phyloP scores from a whole-genome alignment of 352 stramenopile genomes.

The Phytophthora foliorum region DNA sequence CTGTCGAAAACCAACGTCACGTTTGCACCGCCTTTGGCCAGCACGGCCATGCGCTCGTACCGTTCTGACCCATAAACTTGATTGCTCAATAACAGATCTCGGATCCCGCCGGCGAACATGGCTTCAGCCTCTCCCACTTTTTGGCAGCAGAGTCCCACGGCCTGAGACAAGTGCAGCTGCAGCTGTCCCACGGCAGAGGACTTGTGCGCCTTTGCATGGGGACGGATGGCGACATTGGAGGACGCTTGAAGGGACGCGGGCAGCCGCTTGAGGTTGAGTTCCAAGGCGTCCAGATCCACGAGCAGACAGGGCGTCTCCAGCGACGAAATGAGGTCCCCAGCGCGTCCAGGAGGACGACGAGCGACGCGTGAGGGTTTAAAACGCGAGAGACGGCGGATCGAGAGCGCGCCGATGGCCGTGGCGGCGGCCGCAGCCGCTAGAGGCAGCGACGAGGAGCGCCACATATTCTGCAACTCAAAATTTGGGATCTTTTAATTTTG shows the following conservation, averaged over 20 bases:
- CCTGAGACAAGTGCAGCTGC: constrained; percentile 57
- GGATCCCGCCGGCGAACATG: constrained; percentile 69
- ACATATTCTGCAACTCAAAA: constrained; percentile 13
- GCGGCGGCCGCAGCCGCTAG: constrained; percentile 14
- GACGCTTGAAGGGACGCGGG: constrained; percentile 41
- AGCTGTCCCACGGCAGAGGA: constrained; percentile 55
- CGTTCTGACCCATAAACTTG: constrained; percentile 58
- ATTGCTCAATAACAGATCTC: constrained; percentile 77
- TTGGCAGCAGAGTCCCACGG: constrained; percentile 70
- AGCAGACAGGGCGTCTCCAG: constrained; percentile 77
- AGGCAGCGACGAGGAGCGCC: constrained; percentile 24
- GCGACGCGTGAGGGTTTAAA: constrained; percentile 10
- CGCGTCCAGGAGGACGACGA: constrained; percentile 30
- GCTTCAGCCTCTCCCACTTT: constrained; percentile 79
- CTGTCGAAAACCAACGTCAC: constrained; percentile 77
- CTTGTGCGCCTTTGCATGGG: constrained; percentile 84
- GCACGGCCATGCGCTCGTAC: constrained; percentile 61
- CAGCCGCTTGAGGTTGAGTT: constrained; percentile 58
- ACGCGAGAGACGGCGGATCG: constrained; percentile 15
- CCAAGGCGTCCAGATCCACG: constrained; percentile 72
- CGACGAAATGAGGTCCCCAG: constrained; percentile 48
- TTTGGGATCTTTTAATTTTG: no score
- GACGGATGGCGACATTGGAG: constrained; percentile 56
- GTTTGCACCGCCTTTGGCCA: constrained; percentile 45
- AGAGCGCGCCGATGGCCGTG: constrained; percentile 18